Conservation (phyloP, 2,329 filamentous ascomycete species). For the Cryphonectria nitschkei region DNA sequence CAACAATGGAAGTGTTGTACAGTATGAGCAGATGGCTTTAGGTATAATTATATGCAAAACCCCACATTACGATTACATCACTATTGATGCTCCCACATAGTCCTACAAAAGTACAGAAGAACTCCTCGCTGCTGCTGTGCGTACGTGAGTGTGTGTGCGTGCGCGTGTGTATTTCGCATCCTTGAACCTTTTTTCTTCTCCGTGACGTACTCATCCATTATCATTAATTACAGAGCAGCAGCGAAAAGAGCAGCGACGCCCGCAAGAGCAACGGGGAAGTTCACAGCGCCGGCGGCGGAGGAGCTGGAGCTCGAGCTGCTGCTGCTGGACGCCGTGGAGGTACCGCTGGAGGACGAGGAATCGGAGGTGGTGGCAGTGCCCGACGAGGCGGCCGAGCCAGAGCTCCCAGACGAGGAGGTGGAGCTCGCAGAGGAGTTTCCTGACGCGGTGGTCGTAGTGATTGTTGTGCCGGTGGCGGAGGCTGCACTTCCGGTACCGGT, state of each 20-base stretch:
- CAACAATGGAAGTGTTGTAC: neutral
- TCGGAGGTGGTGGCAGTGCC: neutral
- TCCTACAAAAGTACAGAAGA: neutral
- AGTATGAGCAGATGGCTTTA: neutral
- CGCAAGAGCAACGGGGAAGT: slow-evolving; percentile 1
- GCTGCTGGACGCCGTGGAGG: slow-evolving; percentile 7
- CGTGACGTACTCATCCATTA: neutral
- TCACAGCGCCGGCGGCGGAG: slow-evolving; percentile 8
- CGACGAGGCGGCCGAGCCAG: neutral
- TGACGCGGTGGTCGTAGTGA: neutral
- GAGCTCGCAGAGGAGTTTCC: neutral
- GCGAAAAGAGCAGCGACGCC: slow-evolving; percentile 14
- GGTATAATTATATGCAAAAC: slow-evolving; percentile 4
- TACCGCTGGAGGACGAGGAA: neutral
- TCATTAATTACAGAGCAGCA: slow-evolving; percentile 14
- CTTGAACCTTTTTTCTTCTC: neutral
- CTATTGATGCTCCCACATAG: neutral
- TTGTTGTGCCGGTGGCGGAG: neutral
- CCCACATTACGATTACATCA: slow-evolving; percentile 13
- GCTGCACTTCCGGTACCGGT: neutral
- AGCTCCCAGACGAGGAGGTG: neutral
- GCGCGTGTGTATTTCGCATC: neutral
- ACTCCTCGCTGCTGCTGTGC: neutral
- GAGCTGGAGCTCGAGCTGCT: slow-evolving; percentile 16
- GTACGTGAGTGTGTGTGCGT: neutral